Evolutionary conservation across 192 early-diverging fungal genomes (phyloP), one percentile per base, ranked within the genome.

Genomic region (Ambispora gerdemannii): DNA sequence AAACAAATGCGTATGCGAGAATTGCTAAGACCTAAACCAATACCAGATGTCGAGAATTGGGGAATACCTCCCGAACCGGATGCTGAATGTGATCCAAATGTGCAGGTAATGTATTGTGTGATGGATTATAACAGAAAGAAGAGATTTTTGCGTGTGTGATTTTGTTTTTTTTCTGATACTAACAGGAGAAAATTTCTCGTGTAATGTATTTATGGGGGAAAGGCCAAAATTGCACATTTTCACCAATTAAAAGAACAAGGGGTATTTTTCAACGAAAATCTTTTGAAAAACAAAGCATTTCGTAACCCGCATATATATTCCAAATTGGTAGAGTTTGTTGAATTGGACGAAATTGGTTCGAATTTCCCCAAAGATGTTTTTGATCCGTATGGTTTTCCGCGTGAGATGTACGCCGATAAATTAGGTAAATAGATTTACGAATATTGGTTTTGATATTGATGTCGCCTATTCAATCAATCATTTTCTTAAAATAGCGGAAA

Each of bases 271-370:
- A 98, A 98, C 75, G 86, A 89, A 35, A 82, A 87, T 22, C 80
- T 98, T 34, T 83, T 83, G 76, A 80, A 85, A 22, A 96, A 90
- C 76, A 95, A 94, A 76, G 85, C 90, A 10, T 96, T 95, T 78
- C 83, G 91, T 13, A 98, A 98, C 72, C 95, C 95, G 15, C 85
- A 90, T 36, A 96, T 98, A 61, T 94, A 93, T 81, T 81, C 82
- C 38, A 90, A 93, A 76, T 79, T 96, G 25, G 91, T 98, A 4
- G 90, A 92, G 33, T 89, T 91, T 74, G 78, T 93, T 32, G 84
- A 85, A 4, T 72, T 98, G 32, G 88, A 95, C 70, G 93, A 95
- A 77, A 78, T 81, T 36, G 93, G 94, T 3, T 85, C 89, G 31
- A 94, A 96, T 66, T 87, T 91, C 77, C 77, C 83, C 4, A 80